Conservation (phyloP, 257 asterid genomes). For the Solanum sparsipilum region DNA sequence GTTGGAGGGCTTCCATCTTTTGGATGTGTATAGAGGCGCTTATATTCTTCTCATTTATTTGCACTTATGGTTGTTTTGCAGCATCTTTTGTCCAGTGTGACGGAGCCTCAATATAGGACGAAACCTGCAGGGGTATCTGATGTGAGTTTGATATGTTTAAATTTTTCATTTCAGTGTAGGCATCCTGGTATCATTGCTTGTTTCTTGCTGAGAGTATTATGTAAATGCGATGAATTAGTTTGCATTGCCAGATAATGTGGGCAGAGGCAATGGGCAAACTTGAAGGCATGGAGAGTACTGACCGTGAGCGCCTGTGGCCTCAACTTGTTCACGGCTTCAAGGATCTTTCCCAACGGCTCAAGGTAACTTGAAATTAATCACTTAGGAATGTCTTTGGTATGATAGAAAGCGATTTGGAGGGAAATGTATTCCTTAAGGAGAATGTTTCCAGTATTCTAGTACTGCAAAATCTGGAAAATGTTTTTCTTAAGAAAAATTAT, state of each 20-base stretch:
- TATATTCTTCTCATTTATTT: background rate
- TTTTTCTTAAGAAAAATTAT: background rate
- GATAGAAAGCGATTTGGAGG: background rate
- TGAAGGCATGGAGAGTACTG: conserved; percentile 93
- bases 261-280: conserved; percentile 95
- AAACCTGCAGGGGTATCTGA: conserved; percentile 96
- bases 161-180: background rate
- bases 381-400: background rate
- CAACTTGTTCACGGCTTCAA: conserved; percentile 91
- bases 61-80: conserved; percentile 36
- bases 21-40: conserved; percentile 7
- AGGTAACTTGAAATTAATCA: conserved; percentile 33
- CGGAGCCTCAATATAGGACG: conserved; percentile 65
- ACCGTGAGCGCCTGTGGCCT: conserved; percentile 95
- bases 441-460: background rate
- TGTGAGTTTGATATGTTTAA: conserved; percentile 47
- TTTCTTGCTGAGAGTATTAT: background rate
- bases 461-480: background rate
- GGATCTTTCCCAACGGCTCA: conserved; percentile 90
- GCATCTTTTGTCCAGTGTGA: conserved; percentile 87
- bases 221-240: conserved; percentile 33
- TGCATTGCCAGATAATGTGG: conserved; percentile 83
- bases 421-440: background rate
- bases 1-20: background rate
- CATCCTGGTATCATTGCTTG: background rate